Base-by-base conservation (phyloP, 163 green algal genomes). In the Scenedesmus sp. region DNA sequence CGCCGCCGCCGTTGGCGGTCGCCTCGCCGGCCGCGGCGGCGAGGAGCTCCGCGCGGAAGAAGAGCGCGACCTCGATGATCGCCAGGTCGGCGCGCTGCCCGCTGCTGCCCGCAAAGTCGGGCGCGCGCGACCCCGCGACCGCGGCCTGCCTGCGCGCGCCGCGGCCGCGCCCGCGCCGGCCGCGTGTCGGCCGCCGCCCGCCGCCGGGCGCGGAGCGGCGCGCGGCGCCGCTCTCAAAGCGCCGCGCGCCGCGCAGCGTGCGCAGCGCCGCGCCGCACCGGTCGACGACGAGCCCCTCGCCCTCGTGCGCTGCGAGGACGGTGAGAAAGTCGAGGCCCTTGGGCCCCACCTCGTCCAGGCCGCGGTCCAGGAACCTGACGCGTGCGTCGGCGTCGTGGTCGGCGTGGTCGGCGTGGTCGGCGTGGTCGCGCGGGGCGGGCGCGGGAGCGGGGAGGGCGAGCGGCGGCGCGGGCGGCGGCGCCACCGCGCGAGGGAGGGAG, bases 11-110 rank as follows among this genome's bases (percentile, higher is more conserved):
- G 2, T 29, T 31, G 26, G 24, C 58, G 44, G 58, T 24, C 11
- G 57, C 20, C 6, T 42, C 44, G 10, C 31, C 53, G 15, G 53
- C 67, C n/a, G 45, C 18, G 9, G 65, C 60, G 11, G 57, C 80
- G 14, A 84, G 47, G 33, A 81, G n/a, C 60, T 81, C 73, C 20
- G 50, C 48, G 58, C 85, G 78, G 70, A 92, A 92, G 72, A 90
- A 92, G 11, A 92, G 81, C 4, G 81, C 86, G 20, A 90, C 86
- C 56, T 91, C 86, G 9, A 88, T 83, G 31, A 91, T 86, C n/a
- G 81, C 70, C 22, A 83, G 57, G 72, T 88, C 83, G 22, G 58
- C 79, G 28, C 70, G 51, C 69, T 92, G 87, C 1, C 87, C 87
- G 24, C 80, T 87, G 62, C 73, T 58, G 14, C 65, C 63, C 3